Conservation (phyloP, 306 rosid species). For the Cucurbita pepo region DNA sequence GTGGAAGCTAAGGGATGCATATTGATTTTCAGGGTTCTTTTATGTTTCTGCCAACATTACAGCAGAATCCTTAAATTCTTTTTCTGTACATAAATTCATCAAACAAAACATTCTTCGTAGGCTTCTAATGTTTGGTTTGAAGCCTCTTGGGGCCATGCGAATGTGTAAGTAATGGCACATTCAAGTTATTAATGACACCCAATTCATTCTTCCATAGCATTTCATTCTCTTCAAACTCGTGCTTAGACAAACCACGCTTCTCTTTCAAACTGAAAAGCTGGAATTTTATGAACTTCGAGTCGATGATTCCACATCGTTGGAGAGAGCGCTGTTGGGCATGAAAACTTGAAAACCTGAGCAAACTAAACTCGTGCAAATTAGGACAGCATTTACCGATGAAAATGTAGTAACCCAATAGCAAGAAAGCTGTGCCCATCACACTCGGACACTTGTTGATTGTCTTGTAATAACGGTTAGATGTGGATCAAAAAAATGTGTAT, state of each 20-base stretch:
- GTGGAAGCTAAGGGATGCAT: constrained; percentile 11
- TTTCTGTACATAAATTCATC: constrained; percentile 57
- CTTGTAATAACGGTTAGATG: neutral
- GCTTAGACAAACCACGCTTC: constrained; percentile 47
- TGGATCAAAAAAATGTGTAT: too few species aligned
- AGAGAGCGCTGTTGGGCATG: constrained; percentile 24
- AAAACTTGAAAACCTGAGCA: constrained; percentile 22
- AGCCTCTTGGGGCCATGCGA: constrained; percentile 9
- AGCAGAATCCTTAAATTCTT: constrained; percentile 34
- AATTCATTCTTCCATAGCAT: constrained; percentile 24
- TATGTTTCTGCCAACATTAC: neutral
- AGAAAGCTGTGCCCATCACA: constrained; percentile 36
- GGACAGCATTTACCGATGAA: constrained; percentile 41
- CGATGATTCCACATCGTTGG: constrained; percentile 28
- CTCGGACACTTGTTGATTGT: constrained; percentile 5
- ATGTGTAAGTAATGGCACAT: constrained; percentile 13
- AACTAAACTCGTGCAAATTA: constrained; percentile 25
- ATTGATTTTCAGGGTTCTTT: constrained; percentile 12
- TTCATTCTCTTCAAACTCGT: constrained; percentile 61
- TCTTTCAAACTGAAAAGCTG: constrained; percentile 30
- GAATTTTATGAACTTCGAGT: constrained; percentile 36
- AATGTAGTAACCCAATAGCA: constrained; percentile 34
- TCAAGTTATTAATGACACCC: constrained; percentile 2
- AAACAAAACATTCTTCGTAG: constrained; percentile 11
- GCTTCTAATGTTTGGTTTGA: constrained; percentile 15